These are phyloP conservation scores for Phytopythium litorale DNA, from an alignment of 352 stramenopile genomes.

Conservation along the genomic window DNA sequence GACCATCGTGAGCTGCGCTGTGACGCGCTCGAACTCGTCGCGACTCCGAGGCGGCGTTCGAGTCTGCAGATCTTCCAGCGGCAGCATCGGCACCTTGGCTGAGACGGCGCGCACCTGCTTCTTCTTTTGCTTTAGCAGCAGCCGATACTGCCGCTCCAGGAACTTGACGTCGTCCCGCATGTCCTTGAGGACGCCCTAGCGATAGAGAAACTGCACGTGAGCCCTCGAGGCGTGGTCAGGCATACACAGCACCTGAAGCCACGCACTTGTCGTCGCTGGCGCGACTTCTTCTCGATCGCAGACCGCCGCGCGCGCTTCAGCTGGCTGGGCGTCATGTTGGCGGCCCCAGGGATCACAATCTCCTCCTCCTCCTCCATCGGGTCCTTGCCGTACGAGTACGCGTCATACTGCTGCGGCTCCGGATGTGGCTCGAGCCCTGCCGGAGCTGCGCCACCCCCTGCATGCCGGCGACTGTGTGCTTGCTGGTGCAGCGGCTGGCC, in stretches of 20 bases:
- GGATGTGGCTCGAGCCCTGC: not conserved
- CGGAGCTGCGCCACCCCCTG: not conserved
- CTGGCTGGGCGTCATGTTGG: slow-evolving; percentile 10
- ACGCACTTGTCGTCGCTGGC: slow-evolving; percentile 24
- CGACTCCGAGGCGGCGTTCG: slow-evolving; percentile 3
- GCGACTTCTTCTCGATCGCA: slow-evolving; percentile 61
- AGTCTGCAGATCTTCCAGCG: slow-evolving; percentile 6
- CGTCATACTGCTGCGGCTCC: not conserved
- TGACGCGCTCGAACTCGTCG: slow-evolving; percentile 19
- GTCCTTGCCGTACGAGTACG: not conserved
- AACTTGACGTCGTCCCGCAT: slow-evolving; percentile 56
- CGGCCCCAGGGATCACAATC: not conserved
- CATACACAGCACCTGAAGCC: not conserved
- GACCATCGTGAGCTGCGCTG: slow-evolving; percentile 31
- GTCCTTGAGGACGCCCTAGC: slow-evolving; percentile 15
- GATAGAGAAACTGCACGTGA: not conserved
- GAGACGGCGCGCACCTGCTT: slow-evolving; percentile 10
- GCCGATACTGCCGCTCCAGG: slow-evolving; percentile 38
- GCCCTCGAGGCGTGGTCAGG: not conserved
- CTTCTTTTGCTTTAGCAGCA: slow-evolving; percentile 24
- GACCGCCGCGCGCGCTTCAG: slow-evolving; percentile 42
- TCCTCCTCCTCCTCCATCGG: not conserved
- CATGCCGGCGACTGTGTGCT: not conserved
- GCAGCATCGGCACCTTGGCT: slow-evolving; percentile 7
- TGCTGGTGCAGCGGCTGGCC: not conserved